A percentile compares a stretch with the other conserved stretches of the same genome.
Conservation (phyloP, 768 basidiomycete species). For the Lactarius pseudohatsudake region DNA sequence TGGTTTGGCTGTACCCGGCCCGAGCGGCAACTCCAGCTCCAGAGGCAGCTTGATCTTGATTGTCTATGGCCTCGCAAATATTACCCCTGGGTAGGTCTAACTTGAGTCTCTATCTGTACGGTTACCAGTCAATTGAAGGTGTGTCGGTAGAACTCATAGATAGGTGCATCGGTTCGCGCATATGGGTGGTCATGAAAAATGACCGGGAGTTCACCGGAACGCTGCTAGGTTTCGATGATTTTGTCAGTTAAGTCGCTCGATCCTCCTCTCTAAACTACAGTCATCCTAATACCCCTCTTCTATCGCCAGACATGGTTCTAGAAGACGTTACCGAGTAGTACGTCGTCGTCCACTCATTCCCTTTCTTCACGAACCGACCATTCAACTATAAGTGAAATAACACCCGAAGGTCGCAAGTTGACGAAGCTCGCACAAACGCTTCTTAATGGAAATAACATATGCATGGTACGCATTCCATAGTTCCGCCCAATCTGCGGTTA, state of each 20-base stretch:
- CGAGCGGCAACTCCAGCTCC: constrained; percentile 1
- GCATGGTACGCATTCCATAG: constrained; percentile 60
- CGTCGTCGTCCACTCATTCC: constrained; percentile 35
- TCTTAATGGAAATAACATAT: constrained; percentile 94
- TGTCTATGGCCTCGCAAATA: constrained; percentile 84
- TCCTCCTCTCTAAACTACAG: background rate
- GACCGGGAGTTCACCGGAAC: constrained; percentile 97
- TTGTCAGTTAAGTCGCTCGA: constrained; percentile 83
- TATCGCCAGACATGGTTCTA: constrained; percentile 76
- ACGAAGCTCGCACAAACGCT: constrained; percentile 86
- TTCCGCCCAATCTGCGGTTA: background rate
- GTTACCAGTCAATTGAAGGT: constrained; percentile 1
- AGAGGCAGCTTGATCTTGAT: constrained; percentile 13
- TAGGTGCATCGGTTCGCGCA: constrained; percentile 92
- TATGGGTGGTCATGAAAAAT: constrained; percentile 98
- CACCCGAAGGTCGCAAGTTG: constrained; percentile 76
- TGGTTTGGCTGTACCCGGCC: background rate
- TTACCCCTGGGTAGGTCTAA: constrained; percentile 73
- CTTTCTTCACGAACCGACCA: background rate
- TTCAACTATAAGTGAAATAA: constrained; percentile 63
- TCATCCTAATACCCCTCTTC: background rate
- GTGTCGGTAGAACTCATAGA: constrained; percentile 80
- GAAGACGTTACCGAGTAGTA: constrained; percentile 98
- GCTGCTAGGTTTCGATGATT: constrained; percentile 95
- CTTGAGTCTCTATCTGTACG: background rate